Conservation (phyloP, 306 rosid species). For the Begonia peltatifolia region DNA sequence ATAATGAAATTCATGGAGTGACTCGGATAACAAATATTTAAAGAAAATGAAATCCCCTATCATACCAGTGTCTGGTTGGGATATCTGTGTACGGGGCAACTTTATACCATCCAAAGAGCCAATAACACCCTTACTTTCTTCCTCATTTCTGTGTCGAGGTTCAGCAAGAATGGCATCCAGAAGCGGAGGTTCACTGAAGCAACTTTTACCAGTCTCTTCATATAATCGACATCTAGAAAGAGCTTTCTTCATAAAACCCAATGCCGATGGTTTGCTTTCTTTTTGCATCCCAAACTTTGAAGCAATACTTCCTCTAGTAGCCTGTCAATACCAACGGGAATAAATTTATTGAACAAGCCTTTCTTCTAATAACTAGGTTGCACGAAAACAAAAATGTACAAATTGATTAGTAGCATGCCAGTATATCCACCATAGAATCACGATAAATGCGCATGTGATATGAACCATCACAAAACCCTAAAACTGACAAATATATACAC, state of each 20-base stretch:
- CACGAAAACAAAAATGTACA: no score
- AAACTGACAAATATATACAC: no score
- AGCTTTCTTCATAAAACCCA: slow-evolving; percentile 64
- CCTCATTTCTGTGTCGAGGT: slow-evolving; percentile 19
- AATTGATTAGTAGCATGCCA: no score
- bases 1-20: neutral
- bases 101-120: slow-evolving; percentile 11
- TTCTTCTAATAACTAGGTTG: no score
- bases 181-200: slow-evolving; percentile 51
- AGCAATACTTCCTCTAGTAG: slow-evolving; percentile 66
- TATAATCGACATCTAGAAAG: slow-evolving; percentile 54
- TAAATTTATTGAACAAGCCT: no score
- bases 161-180: slow-evolving; percentile 40
- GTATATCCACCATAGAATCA: no score
- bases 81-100: slow-evolving; percentile 10
- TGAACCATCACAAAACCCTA: no score
- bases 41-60: neutral
- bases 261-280: slow-evolving; percentile 59
- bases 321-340: slow-evolving; percentile 22
- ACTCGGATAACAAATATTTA: neutral
- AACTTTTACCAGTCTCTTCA: slow-evolving; percentile 57
- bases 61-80: slow-evolving; percentile 14
- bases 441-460: no score
- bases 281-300: slow-evolving; percentile 53
- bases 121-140: slow-evolving; percentile 21